These are phyloP conservation scores for Rhynchosporium agropyri DNA, from an alignment of 2,329 filamentous ascomycete species.

Conservation along the genomic window DNA sequence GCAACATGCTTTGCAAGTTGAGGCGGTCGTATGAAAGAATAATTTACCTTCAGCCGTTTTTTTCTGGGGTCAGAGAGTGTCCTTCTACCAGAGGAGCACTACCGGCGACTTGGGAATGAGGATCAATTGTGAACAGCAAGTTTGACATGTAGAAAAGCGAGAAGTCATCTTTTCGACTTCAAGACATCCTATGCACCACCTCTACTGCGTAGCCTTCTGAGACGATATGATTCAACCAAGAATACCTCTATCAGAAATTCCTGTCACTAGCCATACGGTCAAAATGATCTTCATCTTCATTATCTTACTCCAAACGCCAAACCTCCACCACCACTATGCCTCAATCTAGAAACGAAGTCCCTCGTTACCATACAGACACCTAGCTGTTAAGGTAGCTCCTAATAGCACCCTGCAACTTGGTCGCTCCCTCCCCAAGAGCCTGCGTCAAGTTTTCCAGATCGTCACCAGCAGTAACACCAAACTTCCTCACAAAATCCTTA, in stretches of 20 bases:
- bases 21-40: no score
- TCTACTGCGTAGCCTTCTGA: background rate
- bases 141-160: background rate
- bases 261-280: background rate
- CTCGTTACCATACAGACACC: background rate
- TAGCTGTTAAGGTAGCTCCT: conserved; percentile 65
- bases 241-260: conserved; percentile 8
- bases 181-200: conserved; percentile 21
- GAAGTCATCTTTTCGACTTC: conserved; percentile 3
- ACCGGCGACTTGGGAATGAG: no score
- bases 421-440: conserved; percentile 82
- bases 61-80: no score
- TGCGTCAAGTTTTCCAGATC: conserved; percentile 89
- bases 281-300: conserved; percentile 6
- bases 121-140: no score
- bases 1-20: no score
- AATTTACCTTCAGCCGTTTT: no score
- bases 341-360: background rate
- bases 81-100: no score
- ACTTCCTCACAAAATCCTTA: conserved; percentile 93
- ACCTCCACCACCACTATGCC: conserved; percentile 12
- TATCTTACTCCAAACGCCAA: conserved; percentile 24
- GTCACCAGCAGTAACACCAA: conserved; percentile 93
- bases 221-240: background rate
- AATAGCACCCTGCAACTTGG: conserved; percentile 77